These are phyloP conservation scores for Paecilomyces sp. DNA, from an alignment of 2,329 filamentous ascomycete genomes.

Conservation along the genomic window DNA sequence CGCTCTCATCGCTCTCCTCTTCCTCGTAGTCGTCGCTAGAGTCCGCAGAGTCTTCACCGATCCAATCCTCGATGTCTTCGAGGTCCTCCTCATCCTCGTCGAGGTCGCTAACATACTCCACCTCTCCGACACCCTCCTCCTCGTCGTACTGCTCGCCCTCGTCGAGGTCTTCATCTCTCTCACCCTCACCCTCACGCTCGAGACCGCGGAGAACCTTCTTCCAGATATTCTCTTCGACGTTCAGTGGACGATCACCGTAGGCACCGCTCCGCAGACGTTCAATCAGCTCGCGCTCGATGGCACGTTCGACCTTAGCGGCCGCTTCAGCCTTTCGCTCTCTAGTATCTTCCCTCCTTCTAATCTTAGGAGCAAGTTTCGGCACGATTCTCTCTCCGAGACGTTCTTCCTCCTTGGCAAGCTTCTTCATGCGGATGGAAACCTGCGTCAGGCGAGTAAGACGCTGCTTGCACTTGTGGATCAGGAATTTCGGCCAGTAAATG, in stretches of 20 bases:
- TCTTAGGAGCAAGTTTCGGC: conserved; percentile 84
- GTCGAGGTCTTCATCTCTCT: conserved; percentile 79
- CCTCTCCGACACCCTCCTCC: conserved; percentile 63
- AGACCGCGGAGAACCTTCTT: conserved; percentile 90
- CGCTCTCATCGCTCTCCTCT: conserved; percentile 47
- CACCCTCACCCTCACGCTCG: conserved; percentile 77
- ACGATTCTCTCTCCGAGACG: conserved; percentile 82
- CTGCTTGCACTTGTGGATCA: conserved; percentile 94
- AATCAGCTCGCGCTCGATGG: conserved; percentile 91
- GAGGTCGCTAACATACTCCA: conserved; percentile 90
- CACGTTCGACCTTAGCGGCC: conserved; percentile 88
- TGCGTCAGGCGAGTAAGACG: conserved; percentile 86
- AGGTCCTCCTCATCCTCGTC: conserved; percentile 70
- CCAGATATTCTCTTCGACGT: conserved; percentile 93
- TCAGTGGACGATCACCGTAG: conserved; percentile 89
- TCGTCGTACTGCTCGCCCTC: conserved; percentile 76
- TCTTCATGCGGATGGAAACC: conserved; percentile 70
- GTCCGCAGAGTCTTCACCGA: conserved; percentile 61
- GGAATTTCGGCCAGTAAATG: conserved; percentile 91
- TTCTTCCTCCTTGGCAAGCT: conserved; percentile 81
- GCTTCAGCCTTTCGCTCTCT: conserved; percentile 70
- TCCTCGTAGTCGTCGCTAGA: conserved; percentile 40
- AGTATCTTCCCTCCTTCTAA: conserved; percentile 66
- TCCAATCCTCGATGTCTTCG: conserved; percentile 95
- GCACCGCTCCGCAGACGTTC: conserved; percentile 85